phyloP scores from a whole-genome alignment of 805 yeast species.

The Kodamaea laetipori region DNA sequence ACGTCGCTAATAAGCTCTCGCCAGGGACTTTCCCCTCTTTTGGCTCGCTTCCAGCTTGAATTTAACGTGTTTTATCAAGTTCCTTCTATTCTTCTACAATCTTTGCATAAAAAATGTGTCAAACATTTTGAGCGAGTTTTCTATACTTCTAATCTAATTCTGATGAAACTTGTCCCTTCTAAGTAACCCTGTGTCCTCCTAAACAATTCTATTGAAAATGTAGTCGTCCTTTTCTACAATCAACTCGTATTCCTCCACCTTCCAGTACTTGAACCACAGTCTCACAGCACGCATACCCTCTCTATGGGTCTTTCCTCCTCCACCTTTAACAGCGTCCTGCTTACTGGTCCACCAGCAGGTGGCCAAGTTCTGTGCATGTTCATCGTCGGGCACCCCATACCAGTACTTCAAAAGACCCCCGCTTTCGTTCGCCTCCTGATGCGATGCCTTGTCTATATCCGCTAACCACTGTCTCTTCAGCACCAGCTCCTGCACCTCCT shows the following conservation, averaged over 20 bases:
- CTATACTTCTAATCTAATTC: not conserved
- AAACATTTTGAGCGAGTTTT: not conserved
- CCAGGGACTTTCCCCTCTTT: too few relatives aligned
- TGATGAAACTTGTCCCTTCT: not conserved
- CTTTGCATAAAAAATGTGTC: conserved; percentile 1
- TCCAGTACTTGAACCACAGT: conserved; percentile 38
- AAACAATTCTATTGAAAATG: conserved; percentile 10
- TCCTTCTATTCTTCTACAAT: too few relatives aligned
- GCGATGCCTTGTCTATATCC: conserved; percentile 33
- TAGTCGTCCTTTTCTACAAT: conserved; percentile 11
- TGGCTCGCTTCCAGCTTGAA: too few relatives aligned
- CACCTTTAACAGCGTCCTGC: conserved; percentile 34
- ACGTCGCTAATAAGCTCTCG: too few relatives aligned
- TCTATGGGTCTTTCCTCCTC: conserved; percentile 35
- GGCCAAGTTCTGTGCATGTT: conserved; percentile 36
- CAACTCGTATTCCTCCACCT: conserved; percentile 35
- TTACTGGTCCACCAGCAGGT: conserved; percentile 41
- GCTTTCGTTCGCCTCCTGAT: conserved; percentile 35
- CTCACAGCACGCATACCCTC: conserved; percentile 31
- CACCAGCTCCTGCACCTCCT: conserved; percentile 25
- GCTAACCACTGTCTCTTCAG: conserved; percentile 29
- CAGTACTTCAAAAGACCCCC: conserved; percentile 44
- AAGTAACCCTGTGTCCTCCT: not conserved
- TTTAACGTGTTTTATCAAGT: too few relatives aligned
- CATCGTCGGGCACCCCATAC: conserved; percentile 39